Conservation (phyloP, 2,329 filamentous ascomycete genomes). For the Phoma sp. region DNA sequence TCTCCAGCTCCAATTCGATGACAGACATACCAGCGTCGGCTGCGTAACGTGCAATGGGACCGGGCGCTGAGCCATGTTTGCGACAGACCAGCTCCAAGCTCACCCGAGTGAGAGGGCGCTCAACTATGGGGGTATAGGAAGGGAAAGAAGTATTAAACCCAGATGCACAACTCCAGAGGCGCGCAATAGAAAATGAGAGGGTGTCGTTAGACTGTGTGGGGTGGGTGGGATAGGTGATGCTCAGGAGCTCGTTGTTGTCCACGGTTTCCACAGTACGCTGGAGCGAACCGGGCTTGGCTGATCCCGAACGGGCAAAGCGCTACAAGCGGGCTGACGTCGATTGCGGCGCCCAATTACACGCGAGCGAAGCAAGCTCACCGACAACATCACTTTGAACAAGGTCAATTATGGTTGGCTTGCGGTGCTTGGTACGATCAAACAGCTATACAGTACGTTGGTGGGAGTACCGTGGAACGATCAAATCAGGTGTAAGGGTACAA, state of each 20-base stretch:
- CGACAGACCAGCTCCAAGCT: slow-evolving; percentile 50
- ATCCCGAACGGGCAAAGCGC: slow-evolving; percentile 9
- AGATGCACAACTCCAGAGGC: slow-evolving; percentile 49
- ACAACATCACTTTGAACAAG: not conserved
- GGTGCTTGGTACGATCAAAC: not conserved
- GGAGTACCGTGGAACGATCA: not conserved
- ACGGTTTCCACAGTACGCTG: slow-evolving; percentile 21
- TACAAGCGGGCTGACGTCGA: slow-evolving; percentile 18
- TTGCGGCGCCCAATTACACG: slow-evolving; percentile 4
- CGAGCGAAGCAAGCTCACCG: not conserved
- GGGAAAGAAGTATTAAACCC: slow-evolving; percentile 46
- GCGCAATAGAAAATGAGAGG: slow-evolving; percentile 49
- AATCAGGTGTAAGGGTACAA: not conserved
- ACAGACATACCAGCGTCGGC: slow-evolving; percentile 73
- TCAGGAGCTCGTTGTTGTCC: slow-evolving; percentile 24
- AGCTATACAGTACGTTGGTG: not conserved
- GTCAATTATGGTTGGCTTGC: not conserved
- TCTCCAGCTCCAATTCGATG: slow-evolving; percentile 7
- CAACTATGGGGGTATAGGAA: slow-evolving; percentile 44
- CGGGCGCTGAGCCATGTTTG: slow-evolving; percentile 73
- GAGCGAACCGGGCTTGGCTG: slow-evolving; percentile 17
- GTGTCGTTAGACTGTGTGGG: slow-evolving; percentile 37
- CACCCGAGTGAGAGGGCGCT: slow-evolving; percentile 44
- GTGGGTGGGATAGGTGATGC: slow-evolving; percentile 38
- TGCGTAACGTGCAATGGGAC: slow-evolving; percentile 84